A percentile compares a stretch with the other conserved stretches of the same genome.
These are phyloP conservation scores for Tetragonia tetragonoides DNA, from an alignment of 148 eudicot species.

Conservation along the genomic window DNA sequence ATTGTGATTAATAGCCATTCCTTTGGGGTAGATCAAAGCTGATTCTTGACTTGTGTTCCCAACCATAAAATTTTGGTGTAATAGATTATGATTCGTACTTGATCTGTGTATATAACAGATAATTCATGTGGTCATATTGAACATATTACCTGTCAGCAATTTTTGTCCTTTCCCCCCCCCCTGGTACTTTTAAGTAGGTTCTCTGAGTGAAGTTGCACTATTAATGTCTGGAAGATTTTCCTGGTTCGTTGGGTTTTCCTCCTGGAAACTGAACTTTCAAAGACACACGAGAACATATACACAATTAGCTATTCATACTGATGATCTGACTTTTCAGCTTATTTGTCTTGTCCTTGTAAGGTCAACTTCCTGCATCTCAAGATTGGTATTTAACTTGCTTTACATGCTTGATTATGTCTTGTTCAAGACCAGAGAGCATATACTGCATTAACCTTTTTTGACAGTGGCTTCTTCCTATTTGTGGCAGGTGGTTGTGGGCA, in stretches of 20 bases:
- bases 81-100: not conserved
- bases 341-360: not conserved
- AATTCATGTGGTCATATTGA: not conserved
- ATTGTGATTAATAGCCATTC: not conserved
- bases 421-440: not conserved
- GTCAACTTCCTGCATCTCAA: not conserved
- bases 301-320: not conserved
- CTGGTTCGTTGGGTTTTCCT: not conserved
- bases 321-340: not conserved
- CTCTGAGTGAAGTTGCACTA: not conserved
- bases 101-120: not conserved
- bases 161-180: not conserved
- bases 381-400: not conserved
- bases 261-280: not conserved
- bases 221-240: not conserved
- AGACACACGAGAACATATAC: not conserved
- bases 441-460: not conserved
- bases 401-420: not conserved
- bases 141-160: not conserved
- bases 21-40: not conserved
- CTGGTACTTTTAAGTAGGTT: not conserved
- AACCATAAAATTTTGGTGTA: not conserved
- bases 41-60: not conserved
- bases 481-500: constrained; percentile 71
- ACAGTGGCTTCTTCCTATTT: not conserved